These are phyloP conservation scores for Thielaviopsis cerberus DNA, from an alignment of 2,329 filamentous ascomycete species.

Conservation along the genomic window DNA sequence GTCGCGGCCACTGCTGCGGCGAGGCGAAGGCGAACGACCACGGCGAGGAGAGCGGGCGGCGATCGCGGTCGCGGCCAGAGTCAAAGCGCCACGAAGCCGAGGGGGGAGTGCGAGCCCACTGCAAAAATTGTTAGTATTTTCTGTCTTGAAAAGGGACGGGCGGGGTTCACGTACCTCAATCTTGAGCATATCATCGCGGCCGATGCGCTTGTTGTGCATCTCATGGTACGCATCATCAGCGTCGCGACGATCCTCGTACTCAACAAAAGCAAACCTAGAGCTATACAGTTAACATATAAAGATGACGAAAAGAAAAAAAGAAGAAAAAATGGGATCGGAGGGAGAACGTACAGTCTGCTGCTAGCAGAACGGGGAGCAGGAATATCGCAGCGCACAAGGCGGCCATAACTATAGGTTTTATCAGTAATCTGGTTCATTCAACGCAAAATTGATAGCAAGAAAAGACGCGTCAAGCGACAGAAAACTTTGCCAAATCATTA, in stretches of 20 bases:
- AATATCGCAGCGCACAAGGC: conserved; percentile 95
- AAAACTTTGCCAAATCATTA: neutral
- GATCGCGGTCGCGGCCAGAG: conserved; percentile 62
- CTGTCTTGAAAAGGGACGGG: neutral
- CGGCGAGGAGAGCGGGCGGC: conserved; percentile 45
- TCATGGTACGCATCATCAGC: conserved; percentile 98
- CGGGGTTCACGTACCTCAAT: conserved; percentile 59
- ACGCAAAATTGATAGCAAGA: neutral
- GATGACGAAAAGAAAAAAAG: no score
- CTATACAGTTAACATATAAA: neutral
- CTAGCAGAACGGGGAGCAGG: conserved; percentile 84
- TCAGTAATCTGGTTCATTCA: conserved; percentile 2
- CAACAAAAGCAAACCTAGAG: conserved; percentile 84
- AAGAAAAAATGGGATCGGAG: neutral
- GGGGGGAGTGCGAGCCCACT: conserved; percentile 97
- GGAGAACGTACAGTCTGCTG: conserved; percentile 72
- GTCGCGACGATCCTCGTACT: conserved; percentile 96
- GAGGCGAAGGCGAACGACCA: conserved; percentile 56
- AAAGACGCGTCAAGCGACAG: conserved; percentile 3
- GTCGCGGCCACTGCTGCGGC: conserved; percentile 57
- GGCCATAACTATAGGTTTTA: conserved; percentile 55
- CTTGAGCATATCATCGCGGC: conserved; percentile 86
- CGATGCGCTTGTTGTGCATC: conserved; percentile 99
- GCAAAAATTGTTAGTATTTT: conserved; percentile 10
- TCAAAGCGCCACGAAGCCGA: conserved; percentile 98